Base-by-base conservation (phyloP, 2,329 filamentous ascomycete genomes). In the Venturia pyrina region DNA sequence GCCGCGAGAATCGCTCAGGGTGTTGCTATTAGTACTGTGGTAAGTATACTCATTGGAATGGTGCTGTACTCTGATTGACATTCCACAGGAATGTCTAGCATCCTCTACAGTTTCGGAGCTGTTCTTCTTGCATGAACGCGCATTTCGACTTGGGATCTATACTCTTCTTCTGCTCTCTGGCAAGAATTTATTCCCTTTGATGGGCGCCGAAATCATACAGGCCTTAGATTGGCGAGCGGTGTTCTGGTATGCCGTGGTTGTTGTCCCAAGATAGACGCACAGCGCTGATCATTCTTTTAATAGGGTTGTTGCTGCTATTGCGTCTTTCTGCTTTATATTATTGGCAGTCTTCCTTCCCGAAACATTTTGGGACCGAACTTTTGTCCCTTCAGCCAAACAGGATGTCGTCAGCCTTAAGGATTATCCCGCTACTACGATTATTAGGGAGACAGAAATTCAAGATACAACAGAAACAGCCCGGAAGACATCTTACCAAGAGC, bases 1-100 rank as follows among this genome's bases (percentile, higher is more conserved):
- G 75, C 92, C 10, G 93, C 91, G 34, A 85, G 93, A 65, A 87
- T 98, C 60, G 89, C 97, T 68, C 91, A 96, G 75, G 93, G 93
- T 3, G 81, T 97, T 11, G 88, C 92, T 0, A 87, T 97, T 62
- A 95, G 90, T 69, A 91, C 92, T 0, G 91, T 96, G 10, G 93
- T 98, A 75, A n/a, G 53, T 59, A 28, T 8, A 17, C 6, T 59
- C 1, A 96, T 37, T 8, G 8, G 2, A 37, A 5, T 28, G 13
- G 3, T 24, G 48, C 21, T 3, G 6, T 37, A 37, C 15, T 37
- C 19, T 19, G 11, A 21, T 21, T 59, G 24, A 59, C 7, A 37
- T 7, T 59, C 8, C 8, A 1, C 5, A 59, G 53, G 53, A 59
- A 21, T 40, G 91, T 72, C 82, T 98, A 41, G 93, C 93, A 0